phyloP scores from a whole-genome alignment of 768 basidiomycete species.

The Auricularia sp. region DNA sequence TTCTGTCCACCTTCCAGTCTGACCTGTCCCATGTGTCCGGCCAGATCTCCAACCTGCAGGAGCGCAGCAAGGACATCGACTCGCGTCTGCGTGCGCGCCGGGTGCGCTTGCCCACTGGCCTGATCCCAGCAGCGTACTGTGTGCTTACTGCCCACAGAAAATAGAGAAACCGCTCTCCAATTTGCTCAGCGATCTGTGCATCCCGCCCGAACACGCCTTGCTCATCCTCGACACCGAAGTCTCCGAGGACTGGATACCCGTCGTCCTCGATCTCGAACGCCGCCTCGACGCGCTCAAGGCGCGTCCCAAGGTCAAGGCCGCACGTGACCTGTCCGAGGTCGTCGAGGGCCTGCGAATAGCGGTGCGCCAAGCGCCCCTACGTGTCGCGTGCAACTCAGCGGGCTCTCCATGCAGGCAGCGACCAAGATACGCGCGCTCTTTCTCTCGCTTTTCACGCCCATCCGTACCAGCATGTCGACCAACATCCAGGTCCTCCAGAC shows the following conservation, averaged over 20 bases:
- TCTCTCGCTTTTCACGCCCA: slow-evolving; percentile 70
- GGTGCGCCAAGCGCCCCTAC: slow-evolving; percentile 34
- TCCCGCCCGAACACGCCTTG: slow-evolving; percentile 69
- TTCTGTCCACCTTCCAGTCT: slow-evolving; percentile 90
- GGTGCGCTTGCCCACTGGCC: slow-evolving; percentile 34
- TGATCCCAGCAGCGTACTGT: neutral
- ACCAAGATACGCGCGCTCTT: slow-evolving; percentile 85
- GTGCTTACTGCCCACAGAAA: slow-evolving; percentile 38
- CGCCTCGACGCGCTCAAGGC: slow-evolving; percentile 57
- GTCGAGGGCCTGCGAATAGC: slow-evolving; percentile 82
- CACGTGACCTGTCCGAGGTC: slow-evolving; percentile 71
- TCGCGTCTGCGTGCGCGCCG: slow-evolving; percentile 71
- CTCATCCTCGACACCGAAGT: slow-evolving; percentile 78
- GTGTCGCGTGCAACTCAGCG: neutral
- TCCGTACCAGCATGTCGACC: slow-evolving; percentile 72
- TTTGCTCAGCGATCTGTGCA: slow-evolving; percentile 67
- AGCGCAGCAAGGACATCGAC: slow-evolving; percentile 84
- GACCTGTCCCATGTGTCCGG: slow-evolving; percentile 92
- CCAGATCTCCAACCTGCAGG: slow-evolving; percentile 90
- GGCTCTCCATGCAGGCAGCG: slow-evolving; percentile 48
- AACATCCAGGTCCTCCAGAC: slow-evolving; percentile 92
- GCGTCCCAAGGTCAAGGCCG: slow-evolving; percentile 77
- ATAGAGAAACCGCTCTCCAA: slow-evolving; percentile 81
- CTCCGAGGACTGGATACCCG: slow-evolving; percentile 78
- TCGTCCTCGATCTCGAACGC: slow-evolving; percentile 71